A percentile compares a stretch with the other conserved stretches of the same genome.
Evolutionary conservation across 1,284 basidiomycete species (phyloP).

Genomic region (Inonotus obliquus): DNA sequence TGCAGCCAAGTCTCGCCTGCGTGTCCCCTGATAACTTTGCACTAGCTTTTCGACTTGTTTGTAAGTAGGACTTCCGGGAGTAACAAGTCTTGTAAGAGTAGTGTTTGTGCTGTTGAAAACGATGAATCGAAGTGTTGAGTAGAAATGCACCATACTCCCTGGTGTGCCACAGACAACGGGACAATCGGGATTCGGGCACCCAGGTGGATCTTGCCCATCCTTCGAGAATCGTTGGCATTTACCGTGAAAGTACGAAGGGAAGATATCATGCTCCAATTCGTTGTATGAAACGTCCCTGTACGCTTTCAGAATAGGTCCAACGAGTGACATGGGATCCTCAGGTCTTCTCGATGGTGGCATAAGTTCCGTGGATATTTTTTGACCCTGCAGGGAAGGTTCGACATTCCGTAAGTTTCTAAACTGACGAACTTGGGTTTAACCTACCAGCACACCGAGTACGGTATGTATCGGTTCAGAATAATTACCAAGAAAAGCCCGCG

Average conservation of each 20-base stretch:
- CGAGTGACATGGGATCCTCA: slow-evolving; percentile 31
- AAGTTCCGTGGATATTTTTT: slow-evolving; percentile 32
- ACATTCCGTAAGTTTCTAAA: background rate
- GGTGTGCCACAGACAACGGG: slow-evolving; percentile 73
- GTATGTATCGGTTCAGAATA: slow-evolving; percentile 39
- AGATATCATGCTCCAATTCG: slow-evolving; percentile 47
- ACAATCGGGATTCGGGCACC: slow-evolving; percentile 75
- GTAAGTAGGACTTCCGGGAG: slow-evolving; percentile 37
- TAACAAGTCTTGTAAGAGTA: slow-evolving; percentile 32
- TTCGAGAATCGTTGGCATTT: slow-evolving; percentile 49
- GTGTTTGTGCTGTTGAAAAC: slow-evolving; percentile 43
- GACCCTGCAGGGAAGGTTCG: slow-evolving; percentile 28
- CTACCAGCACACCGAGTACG: slow-evolving; percentile 38
- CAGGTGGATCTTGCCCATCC: slow-evolving; percentile 51
- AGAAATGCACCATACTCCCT: slow-evolving; percentile 72
- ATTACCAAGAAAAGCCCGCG: slow-evolving; percentile 47
- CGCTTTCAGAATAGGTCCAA: slow-evolving; percentile 42
- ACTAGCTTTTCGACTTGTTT: slow-evolving; percentile 38
- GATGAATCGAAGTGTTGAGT: slow-evolving; percentile 42
- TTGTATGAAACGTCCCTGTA: slow-evolving; percentile 43
- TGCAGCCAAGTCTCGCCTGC: slow-evolving; percentile 4
- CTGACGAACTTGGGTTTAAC: slow-evolving; percentile 14
- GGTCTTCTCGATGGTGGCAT: slow-evolving; percentile 31
- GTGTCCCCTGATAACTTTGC: slow-evolving; percentile 23
- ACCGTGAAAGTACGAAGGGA: slow-evolving; percentile 66